Evolutionary conservation across 2,329 filamentous ascomycete species (phyloP), one percentile per base, ranked within the genome.

Genomic region (Herpotrichia juniperi): DNA sequence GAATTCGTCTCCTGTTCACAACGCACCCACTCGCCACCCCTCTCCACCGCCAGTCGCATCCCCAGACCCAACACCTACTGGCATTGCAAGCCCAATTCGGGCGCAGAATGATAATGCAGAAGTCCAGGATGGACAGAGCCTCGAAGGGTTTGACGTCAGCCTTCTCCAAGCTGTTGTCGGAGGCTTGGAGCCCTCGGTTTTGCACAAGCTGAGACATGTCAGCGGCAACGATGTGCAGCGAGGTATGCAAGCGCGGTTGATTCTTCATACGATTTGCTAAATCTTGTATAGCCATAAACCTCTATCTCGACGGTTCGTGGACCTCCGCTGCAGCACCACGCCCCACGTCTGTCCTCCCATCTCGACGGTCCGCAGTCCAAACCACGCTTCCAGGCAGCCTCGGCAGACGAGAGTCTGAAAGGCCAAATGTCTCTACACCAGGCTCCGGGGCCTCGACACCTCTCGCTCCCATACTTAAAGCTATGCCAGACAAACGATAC

Each of bases 221-320:
- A 80, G 82, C 45, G 79, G 77, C 32, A 77, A 78, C 54, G 76
- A 86, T 65, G 74, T 86, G 21, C 81, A 87, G 64, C 76, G 78
- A 61, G 74, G 74, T 75, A 64, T 26, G 61, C 25, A 51, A 9
- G 28, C 42, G 39, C 6, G 10, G 8, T 6, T 10, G 5, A 12
- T n/a, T 10, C 22, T 8, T 17, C 4, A 22, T 46, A 5, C 19
- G 25, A 32, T 16, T n/a, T n/a, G 22, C 56, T 67, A 49, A 68
- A 54, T 4, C 5, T 25, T 8, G 4, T 14, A 3, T 43, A 74
- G 84, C 86, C 39, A 83, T 88, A 59, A 87, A 88, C 65, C 77
- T 87, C 53, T 87, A 84, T 62, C 78, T 87, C 31, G 85, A 88
- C 62, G 85, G 85, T 19, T 85, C 84, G 5, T 87, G 83, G 84